These are phyloP conservation scores for Candida buenavistaensis DNA, from an alignment of 1,139 yeast genomes.

Conservation along the genomic window DNA sequence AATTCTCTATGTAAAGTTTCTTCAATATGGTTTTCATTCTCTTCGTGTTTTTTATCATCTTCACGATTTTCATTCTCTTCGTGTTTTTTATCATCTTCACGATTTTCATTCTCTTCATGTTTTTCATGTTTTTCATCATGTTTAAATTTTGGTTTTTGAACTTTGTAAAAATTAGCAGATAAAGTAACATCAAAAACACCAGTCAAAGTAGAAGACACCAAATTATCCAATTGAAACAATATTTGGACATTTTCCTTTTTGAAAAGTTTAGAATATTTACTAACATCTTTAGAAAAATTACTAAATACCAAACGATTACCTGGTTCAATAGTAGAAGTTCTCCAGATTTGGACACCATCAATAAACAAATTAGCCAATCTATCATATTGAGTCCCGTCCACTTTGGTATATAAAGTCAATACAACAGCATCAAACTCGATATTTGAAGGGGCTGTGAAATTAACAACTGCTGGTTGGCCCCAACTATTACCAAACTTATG, in stretches of 20 bases:
- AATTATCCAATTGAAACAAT: slow-evolving; percentile 65
- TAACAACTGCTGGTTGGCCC: slow-evolving; percentile 32
- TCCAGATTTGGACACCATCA: slow-evolving; percentile 72
- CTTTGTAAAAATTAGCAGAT: slow-evolving; percentile 48
- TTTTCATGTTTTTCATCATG: slow-evolving; percentile 8
- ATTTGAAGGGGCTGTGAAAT: slow-evolving; percentile 28
- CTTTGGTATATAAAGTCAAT: slow-evolving; percentile 56
- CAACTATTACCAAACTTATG: slow-evolving; percentile 40
- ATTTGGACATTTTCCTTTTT: slow-evolving; percentile 28
- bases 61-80: too few relatives aligned
- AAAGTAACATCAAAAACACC: slow-evolving; percentile 63
- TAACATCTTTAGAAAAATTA: slow-evolving; percentile 60
- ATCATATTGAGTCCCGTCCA: slow-evolving; percentile 73
- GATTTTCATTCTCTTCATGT: background rate
- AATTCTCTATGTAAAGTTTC: too few relatives aligned
- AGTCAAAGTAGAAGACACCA: slow-evolving; percentile 53
- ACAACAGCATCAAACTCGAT: slow-evolving; percentile 59
- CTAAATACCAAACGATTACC: slow-evolving; percentile 49
- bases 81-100: slow-evolving; percentile 1
- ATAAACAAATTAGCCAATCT: slow-evolving; percentile 70
- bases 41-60: background rate
- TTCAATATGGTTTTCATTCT: too few relatives aligned
- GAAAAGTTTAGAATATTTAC: slow-evolving; percentile 57
- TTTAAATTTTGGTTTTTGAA: slow-evolving; percentile 6
- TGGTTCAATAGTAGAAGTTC: slow-evolving; percentile 86